Percentiles rank a stretch among this genome's conserved stretches.
phyloP scores from a whole-genome alignment of 75 land plant genomes.

The Isoetes taiwanensis region DNA sequence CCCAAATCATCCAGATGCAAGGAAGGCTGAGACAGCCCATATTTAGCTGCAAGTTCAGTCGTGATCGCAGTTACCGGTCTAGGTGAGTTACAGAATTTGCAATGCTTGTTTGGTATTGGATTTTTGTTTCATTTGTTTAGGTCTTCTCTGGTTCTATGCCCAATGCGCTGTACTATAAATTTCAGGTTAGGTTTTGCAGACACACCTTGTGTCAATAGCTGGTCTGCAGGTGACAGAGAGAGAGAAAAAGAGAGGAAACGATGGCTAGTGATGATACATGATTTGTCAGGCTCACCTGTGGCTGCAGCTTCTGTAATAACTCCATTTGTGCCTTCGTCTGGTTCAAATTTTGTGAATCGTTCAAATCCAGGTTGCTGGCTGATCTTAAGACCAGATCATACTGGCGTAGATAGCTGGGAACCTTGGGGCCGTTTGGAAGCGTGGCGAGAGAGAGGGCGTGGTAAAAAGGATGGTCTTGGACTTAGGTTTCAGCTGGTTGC shows the following conservation, averaged over 20 bases:
- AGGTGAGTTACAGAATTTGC: not conserved
- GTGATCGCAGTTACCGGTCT: not conserved
- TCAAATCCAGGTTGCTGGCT: slow-evolving; percentile 5
- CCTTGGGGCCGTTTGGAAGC: slow-evolving; percentile 5
- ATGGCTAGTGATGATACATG: slow-evolving; percentile 4
- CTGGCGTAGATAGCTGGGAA: slow-evolving; percentile 5
- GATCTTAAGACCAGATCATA: not conserved
- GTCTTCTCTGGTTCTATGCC: too few relatives aligned
- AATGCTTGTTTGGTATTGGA: not conserved
- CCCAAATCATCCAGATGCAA: slow-evolving; percentile 1
- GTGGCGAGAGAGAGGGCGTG: slow-evolving; percentile 19
- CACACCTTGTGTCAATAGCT: not conserved
- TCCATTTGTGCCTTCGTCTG: slow-evolving; percentile 2
- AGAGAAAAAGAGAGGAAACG: not conserved
- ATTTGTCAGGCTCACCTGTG: slow-evolving; percentile 2
- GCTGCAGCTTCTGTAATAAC: slow-evolving; percentile 1
- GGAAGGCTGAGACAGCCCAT: slow-evolving; percentile 8
- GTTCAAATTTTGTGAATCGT: not conserved
- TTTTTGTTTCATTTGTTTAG: not conserved
- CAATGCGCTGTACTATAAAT: too few relatives aligned
- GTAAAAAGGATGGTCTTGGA: not conserved
- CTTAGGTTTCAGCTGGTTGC: slow-evolving; percentile 1
- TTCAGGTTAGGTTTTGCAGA: not conserved
- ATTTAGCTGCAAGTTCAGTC: slow-evolving; percentile 3
- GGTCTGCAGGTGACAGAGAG: not conserved